Evolutionary conservation across 257 asterid species (phyloP).

Genomic region (Salvia hispanica): DNA sequence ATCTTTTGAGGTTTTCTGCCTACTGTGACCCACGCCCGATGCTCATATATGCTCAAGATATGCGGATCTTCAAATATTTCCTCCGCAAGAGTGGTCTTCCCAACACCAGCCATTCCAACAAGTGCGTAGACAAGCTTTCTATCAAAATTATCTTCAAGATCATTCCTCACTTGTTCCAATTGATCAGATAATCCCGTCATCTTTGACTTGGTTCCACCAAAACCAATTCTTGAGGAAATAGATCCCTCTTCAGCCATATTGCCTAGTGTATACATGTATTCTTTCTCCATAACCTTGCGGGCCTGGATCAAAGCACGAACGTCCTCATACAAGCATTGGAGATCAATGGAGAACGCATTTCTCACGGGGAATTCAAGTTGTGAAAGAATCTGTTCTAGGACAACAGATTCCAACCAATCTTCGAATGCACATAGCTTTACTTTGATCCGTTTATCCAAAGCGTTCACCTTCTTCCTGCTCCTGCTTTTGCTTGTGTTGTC

Average conservation of each 20-base stretch:
- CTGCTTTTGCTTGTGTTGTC: background rate
- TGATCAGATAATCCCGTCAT: background rate
- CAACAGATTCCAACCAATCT: background rate
- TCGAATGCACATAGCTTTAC: background rate
- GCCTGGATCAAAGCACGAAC: background rate
- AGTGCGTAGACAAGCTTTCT: background rate
- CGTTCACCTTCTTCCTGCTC: slow-evolving; percentile 1
- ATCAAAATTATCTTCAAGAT: background rate
- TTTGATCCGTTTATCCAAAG: slow-evolving; percentile 5
- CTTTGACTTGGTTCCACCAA: background rate
- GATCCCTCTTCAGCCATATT: background rate
- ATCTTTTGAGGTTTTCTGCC: background rate
- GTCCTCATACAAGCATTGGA: background rate
- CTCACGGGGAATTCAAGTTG: too few species aligned
- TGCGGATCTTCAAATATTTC: slow-evolving; percentile 9
- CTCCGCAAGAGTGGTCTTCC: slow-evolving; percentile 10
- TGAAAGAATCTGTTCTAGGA: background rate
- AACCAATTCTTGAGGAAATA: too few species aligned
- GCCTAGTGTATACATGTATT: background rate
- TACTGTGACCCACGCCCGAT: background rate
- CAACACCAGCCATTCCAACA: slow-evolving; percentile 25
- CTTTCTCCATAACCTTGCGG: background rate
- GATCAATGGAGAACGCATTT: too few species aligned
- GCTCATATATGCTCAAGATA: background rate
- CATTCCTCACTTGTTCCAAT: too few species aligned